phyloP scores from a whole-genome alignment of 257 asterid genomes.

The Plectranthus barbatus region DNA sequence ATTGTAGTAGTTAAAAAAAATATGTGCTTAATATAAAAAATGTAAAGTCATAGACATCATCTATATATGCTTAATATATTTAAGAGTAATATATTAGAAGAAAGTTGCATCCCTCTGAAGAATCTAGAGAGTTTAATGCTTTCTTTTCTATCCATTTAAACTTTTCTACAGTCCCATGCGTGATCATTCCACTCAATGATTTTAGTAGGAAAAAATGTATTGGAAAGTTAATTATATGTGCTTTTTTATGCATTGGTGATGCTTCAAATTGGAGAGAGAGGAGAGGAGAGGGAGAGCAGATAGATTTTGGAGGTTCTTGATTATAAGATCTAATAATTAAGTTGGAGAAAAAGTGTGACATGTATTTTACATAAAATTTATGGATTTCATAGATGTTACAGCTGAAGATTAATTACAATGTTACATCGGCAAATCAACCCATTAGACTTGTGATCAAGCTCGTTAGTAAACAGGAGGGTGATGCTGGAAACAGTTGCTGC shows the following conservation, averaged over 20 bases:
- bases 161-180: not conserved
- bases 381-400: not conserved
- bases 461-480: not conserved
- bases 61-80: too few relatives aligned
- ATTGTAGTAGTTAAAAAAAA: too few relatives aligned
- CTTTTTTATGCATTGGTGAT: not conserved
- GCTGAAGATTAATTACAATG: not conserved
- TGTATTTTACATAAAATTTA: not conserved
- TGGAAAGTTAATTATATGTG: not conserved
- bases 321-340: not conserved
- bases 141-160: not conserved
- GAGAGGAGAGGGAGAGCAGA: not conserved
- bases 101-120: not conserved
- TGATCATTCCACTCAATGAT: not conserved
- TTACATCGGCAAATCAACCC: not conserved
- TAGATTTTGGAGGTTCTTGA: too few relatives aligned
- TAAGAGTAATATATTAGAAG: too few relatives aligned
- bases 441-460: not conserved
- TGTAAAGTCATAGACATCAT: too few relatives aligned
- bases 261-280: not conserved
- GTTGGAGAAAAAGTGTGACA: not conserved
- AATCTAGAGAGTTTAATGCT: constrained; percentile 1
- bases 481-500: too few relatives aligned
- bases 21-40: too few relatives aligned
- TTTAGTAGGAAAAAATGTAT: not conserved